phyloP scores from a whole-genome alignment of 441 rosid genomes.

The Mallotus repandus region DNA sequence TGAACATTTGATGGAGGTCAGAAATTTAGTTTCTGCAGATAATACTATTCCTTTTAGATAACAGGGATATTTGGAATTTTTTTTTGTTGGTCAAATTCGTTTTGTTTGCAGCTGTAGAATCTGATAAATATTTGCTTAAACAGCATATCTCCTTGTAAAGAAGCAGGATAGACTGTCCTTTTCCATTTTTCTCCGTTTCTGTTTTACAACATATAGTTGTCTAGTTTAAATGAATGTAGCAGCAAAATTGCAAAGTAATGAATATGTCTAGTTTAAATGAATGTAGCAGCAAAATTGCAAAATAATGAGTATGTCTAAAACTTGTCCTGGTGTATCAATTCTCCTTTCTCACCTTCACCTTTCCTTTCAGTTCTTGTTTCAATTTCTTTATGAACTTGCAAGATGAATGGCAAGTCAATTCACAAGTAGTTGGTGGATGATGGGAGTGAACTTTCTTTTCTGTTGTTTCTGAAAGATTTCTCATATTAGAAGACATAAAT shows the following conservation, averaged over 20 bases:
- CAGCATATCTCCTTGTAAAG: slow-evolving; percentile 30
- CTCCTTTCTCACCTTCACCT: neutral
- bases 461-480: neutral
- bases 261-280: too few relatives aligned
- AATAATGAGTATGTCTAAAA: slow-evolving; percentile 24
- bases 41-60: slow-evolving; percentile 27
- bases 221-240: slow-evolving; percentile 35
- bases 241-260: slow-evolving; percentile 18
- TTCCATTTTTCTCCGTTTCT: slow-evolving; percentile 16
- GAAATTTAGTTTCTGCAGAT: slow-evolving; percentile 53
- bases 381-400: neutral
- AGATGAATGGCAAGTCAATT: neutral
- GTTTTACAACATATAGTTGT: slow-evolving; percentile 26
- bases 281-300: neutral
- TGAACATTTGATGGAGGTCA: slow-evolving; percentile 78
- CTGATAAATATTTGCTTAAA: slow-evolving; percentile 19
- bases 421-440: neutral
- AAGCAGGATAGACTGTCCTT: slow-evolving; percentile 27
- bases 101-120: slow-evolving; percentile 31
- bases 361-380: neutral
- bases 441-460: neutral
- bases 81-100: slow-evolving; percentile 14
- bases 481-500: neutral
- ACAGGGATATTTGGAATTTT: slow-evolving; percentile 14
- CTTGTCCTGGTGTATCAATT: slow-evolving; percentile 17